phyloP scores from a whole-genome alignment of 495 filamentous ascomycete genomes.

The Lasiosphaeria miniovina region DNA sequence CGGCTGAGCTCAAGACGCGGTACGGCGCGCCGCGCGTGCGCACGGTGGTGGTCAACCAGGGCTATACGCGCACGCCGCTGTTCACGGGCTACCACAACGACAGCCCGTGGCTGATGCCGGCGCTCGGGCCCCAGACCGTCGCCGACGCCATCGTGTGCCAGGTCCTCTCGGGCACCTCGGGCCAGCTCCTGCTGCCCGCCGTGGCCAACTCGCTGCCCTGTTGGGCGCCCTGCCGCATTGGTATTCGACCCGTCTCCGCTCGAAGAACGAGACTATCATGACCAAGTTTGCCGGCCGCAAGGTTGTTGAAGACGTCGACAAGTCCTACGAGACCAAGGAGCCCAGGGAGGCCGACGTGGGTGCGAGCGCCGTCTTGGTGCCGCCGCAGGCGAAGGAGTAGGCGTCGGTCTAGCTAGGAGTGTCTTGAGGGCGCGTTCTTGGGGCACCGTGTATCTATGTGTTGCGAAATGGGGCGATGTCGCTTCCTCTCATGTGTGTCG shows the following conservation, averaged over 20 bases:
- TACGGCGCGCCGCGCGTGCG: conserved; percentile 65
- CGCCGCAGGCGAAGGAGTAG: background rate
- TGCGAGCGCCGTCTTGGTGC: conserved; percentile 36
- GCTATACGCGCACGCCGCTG: conserved; percentile 59
- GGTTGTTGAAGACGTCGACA: conserved; percentile 46
- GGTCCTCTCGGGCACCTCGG: conserved; percentile 56
- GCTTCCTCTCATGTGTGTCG: too few relatives aligned
- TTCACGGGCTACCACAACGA: conserved; percentile 58
- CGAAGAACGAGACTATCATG: conserved; percentile 41
- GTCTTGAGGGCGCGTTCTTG: background rate
- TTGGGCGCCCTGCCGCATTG: conserved; percentile 44
- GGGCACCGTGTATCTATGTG: background rate
- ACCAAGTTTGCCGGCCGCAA: conserved; percentile 43
- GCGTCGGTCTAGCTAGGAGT: background rate
- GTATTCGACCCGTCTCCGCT: conserved; percentile 39
- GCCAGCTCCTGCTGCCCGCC: conserved; percentile 55
- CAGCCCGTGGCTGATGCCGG: conserved; percentile 49
- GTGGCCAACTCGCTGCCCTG: conserved; percentile 33
- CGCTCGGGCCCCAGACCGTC: conserved; percentile 60
- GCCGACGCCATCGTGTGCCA: conserved; percentile 60
- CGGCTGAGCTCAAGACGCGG: conserved; percentile 56
- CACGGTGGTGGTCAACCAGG: conserved; percentile 63
- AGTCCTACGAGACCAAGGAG: conserved; percentile 39
- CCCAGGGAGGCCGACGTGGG: conserved; percentile 12
- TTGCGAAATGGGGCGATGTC: background rate